Evolutionary conservation across 192 early-diverging fungal species (phyloP), one percentile per base, ranked within the genome.

Genomic region (Piromyces finnis): DNA sequence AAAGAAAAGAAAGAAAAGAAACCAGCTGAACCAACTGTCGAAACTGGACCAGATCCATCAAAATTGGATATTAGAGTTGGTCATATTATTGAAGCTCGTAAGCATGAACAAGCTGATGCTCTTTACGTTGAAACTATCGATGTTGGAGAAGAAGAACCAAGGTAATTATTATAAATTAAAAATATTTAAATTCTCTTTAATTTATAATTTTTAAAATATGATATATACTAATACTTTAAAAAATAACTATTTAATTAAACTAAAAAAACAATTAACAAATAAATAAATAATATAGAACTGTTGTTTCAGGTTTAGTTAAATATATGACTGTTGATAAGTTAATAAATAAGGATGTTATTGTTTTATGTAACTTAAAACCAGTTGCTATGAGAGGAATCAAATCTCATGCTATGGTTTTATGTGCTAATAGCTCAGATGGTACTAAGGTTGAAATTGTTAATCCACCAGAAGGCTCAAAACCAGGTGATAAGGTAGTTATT

Each of bases 91-190:
- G 83, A 86, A 6, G 87, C 90, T 13, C 78, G 82, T 28, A 78
- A 68, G 26, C 92, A 92, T 79, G 51, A 68, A 68, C 51, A 68
- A 68, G 97, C 97, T 5, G 97, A 99, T 84, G 87, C 96, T 14
- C 88, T 99, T 22, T 99, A 99, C 83, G 95, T 99, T 29, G 97
- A 99, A 86, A 86, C 93, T 82, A 94, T 99, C 81, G 96, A 98
- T 82, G 84, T 92, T 30, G 96, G 96, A 79, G 97, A 98, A 84
- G 91, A 68, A 5, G 51, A 68, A 68, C 51, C 51, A 68, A 68
- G 51, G 51, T 68, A 68, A 68, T 17, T 17, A 39, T n/a, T n/a
- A n/a, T n/a, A n/a, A n/a, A n/a, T n/a, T n/a, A n/a, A n/a, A n/a
- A n/a, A n/a, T n/a, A n/a, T n/a, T n/a, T n/a, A n/a, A n/a, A n/a